Conservation (phyloP, 257 asterid genomes). For the Fraxinus americana region DNA sequence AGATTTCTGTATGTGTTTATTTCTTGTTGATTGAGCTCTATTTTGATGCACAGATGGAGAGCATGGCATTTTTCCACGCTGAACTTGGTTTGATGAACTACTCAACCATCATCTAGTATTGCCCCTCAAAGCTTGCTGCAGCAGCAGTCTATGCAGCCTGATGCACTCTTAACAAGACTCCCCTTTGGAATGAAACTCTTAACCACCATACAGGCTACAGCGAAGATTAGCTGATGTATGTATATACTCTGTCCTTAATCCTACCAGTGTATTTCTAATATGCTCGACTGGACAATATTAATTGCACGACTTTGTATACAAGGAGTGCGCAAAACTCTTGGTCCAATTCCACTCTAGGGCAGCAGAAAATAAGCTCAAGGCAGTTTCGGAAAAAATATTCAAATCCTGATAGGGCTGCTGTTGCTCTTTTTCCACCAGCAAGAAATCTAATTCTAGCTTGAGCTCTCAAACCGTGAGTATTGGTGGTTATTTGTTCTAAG, state of each 20-base stretch:
- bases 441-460: conserved; percentile 28
- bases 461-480: neutral
- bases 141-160: conserved; percentile 86
- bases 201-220: conserved; percentile 68
- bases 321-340: conserved; percentile 70
- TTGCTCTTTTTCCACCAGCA: conserved; percentile 76
- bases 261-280: conserved; percentile 14
- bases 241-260: neutral
- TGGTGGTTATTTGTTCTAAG: conserved; percentile 9
- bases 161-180: conserved; percentile 55
- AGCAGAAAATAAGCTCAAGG: conserved; percentile 64
- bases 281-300: conserved; percentile 10
- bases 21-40: neutral
- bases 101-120: conserved; percentile 34
- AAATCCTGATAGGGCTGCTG: conserved; percentile 56
- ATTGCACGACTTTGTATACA: conserved; percentile 13
- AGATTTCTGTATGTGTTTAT: too few species aligned
- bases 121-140: conserved; percentile 74
- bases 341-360: conserved; percentile 52
- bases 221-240: conserved; percentile 61
- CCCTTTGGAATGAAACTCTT: conserved; percentile 72
- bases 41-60: conserved; percentile 53
- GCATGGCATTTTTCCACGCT: conserved; percentile 66
- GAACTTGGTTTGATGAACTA: conserved; percentile 77
- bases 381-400: conserved; percentile 66